A percentile compares a stretch with the other conserved stretches of the same genome.
Evolutionary conservation across 306 rosid genomes (phyloP).

Genomic region (Cyclanthera cordifolia): DNA sequence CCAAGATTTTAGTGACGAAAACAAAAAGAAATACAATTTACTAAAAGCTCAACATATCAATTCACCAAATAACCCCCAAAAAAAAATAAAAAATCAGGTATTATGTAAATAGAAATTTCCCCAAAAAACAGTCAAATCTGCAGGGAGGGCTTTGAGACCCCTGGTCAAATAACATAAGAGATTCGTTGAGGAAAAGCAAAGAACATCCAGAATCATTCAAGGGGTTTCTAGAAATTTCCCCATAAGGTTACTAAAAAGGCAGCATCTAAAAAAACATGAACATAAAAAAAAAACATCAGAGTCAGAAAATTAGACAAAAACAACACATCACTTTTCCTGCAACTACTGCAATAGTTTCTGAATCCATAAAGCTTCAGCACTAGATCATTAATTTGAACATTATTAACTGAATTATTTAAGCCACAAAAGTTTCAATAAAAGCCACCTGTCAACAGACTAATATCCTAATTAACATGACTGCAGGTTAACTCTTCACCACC

Average conservation of each 20-base stretch:
- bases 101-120: too few species aligned
- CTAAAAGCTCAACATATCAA: not conserved
- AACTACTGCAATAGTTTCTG: not conserved
- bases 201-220: not conserved
- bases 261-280: not conserved
- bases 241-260: not conserved
- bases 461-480: constrained; percentile 3
- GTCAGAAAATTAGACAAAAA: not conserved
- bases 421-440: not conserved
- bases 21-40: not conserved
- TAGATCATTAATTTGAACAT: not conserved
- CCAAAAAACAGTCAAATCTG: not conserved
- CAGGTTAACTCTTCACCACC: not conserved
- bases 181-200: too few species aligned
- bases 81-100: not conserved
- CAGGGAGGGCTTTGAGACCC: too few species aligned
- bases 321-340: not conserved
- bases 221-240: not conserved
- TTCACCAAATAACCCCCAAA: not conserved
- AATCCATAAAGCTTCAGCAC: not conserved
- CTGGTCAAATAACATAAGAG: too few species aligned
- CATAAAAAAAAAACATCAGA: not conserved
- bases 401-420: not conserved
- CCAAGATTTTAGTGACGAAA: not conserved
- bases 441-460: not conserved